Percentiles rank a stretch among this genome's conserved stretches.
Conservation (phyloP, 1,284 basidiomycete species). For the Cryptococcus wingfieldii region DNA sequence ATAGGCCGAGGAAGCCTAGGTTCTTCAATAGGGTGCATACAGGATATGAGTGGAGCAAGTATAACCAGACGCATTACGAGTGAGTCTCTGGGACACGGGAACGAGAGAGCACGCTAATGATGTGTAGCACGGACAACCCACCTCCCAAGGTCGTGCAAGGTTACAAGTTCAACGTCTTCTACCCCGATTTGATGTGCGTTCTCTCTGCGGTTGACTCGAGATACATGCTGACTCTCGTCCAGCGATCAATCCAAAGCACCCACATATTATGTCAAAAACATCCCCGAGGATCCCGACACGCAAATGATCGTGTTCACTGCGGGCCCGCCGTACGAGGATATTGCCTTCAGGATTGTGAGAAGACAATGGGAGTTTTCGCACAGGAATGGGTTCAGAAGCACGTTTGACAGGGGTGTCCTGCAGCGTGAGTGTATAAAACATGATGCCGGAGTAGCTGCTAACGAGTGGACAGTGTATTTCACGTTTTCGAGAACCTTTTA, state of each 20-base stretch:
- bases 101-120: slow-evolving; percentile 4
- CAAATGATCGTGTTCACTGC: slow-evolving; percentile 90
- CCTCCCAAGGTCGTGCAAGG: slow-evolving; percentile 97
- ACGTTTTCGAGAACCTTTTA: slow-evolving; percentile 46
- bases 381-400: slow-evolving; percentile 54
- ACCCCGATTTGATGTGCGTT: slow-evolving; percentile 47
- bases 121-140: slow-evolving; percentile 68
- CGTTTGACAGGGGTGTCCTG: slow-evolving; percentile 57
- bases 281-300: slow-evolving; percentile 89
- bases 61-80: slow-evolving; percentile 99
- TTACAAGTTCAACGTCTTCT: slow-evolving; percentile 71
- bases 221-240: neutral
- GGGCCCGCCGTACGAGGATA: slow-evolving; percentile 97
- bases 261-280: slow-evolving; percentile 87
- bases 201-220: neutral
- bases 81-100: slow-evolving; percentile 50
- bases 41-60: slow-evolving; percentile 99
- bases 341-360: slow-evolving; percentile 96
- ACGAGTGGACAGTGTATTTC: slow-evolving; percentile 40
- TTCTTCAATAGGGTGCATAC: slow-evolving; percentile 99
- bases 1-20: slow-evolving; percentile 93
- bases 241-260: slow-evolving; percentile 90
- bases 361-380: slow-evolving; percentile 98
- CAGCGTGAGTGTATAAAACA: slow-evolving; percentile 34
- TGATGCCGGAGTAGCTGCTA: neutral